Evolutionary conservation across 768 basidiomycete genomes (phyloP).

Genomic region (Phaeotremella skinneri): DNA sequence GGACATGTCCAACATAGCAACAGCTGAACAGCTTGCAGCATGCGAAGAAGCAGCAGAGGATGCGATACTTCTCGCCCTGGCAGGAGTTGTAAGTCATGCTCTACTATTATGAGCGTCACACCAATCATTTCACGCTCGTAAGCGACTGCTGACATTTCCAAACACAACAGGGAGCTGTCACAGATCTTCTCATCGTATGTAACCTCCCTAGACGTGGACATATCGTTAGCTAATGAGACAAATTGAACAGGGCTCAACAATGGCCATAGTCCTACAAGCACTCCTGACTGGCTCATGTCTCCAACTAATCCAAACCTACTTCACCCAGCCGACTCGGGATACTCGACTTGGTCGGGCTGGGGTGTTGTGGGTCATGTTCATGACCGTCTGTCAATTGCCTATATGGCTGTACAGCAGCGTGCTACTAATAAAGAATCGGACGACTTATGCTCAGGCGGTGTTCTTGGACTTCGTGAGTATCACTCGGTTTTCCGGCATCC

Average conservation of each 20-base stretch:
- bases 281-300: neutral
- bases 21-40: too few species aligned
- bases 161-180: neutral
- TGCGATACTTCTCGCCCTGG: neutral
- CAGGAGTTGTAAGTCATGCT: neutral
- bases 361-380: neutral
- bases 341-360: neutral
- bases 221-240: neutral
- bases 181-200: neutral
- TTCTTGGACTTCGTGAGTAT: neutral
- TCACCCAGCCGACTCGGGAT: neutral
- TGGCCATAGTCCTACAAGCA: neutral
- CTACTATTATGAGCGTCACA: neutral
- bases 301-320: neutral
- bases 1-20: too few species aligned
- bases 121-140: too few species aligned
- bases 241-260: neutral
- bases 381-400: neutral
- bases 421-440: neutral
- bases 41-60: conserved; percentile 59
- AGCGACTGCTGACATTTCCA: too few species aligned
- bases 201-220: neutral
- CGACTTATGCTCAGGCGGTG: neutral
- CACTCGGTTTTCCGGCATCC: too few species aligned
- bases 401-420: neutral